These are phyloP conservation scores for Collybiopsis luxurians DNA, from an alignment of 768 basidiomycete genomes.

Conservation along the genomic window DNA sequence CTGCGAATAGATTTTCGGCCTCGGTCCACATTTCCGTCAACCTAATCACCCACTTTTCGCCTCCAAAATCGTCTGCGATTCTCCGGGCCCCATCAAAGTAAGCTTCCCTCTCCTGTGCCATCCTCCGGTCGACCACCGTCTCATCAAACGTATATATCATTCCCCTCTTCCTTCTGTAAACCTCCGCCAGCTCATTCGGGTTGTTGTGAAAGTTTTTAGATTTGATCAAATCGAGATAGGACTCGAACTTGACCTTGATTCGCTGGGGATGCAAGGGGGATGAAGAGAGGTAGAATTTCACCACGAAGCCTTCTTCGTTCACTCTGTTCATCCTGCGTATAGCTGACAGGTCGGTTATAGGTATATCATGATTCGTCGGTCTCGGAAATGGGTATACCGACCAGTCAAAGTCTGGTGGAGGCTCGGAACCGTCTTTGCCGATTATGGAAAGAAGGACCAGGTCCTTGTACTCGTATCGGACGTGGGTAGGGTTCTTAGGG, in stretches of 20 bases:
- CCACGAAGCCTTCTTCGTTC: constrained; percentile 14
- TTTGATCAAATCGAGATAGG: constrained; percentile 7
- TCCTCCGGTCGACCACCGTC: neutral
- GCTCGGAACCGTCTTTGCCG: constrained; percentile 11
- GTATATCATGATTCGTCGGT: constrained; percentile 1
- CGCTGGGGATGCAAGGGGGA: constrained; percentile 6
- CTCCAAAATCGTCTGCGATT: constrained; percentile 12
- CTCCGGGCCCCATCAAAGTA: neutral
- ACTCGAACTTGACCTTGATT: constrained; percentile 13
- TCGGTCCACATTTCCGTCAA: constrained; percentile 3
- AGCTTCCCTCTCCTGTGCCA: constrained; percentile 1
- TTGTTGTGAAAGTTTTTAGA: neutral
- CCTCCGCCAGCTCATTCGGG: neutral
- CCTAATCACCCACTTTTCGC: constrained; percentile 5
- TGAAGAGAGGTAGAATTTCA: constrained; percentile 8
- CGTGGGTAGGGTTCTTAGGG: constrained; percentile 1
- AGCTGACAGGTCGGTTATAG: neutral
- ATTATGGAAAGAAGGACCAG: constrained; percentile 9
- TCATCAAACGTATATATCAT: constrained; percentile 8
- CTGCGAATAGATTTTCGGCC: constrained; percentile 3
- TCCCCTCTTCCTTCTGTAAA: constrained; percentile 3
- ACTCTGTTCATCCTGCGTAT: constrained; percentile 4
- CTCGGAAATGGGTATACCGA: constrained; percentile 11
- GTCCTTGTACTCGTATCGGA: constrained; percentile 4
- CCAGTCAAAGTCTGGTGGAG: constrained; percentile 12